phyloP scores from a whole-genome alignment of 768 basidiomycete species.

The Rubroboletus satanas region DNA sequence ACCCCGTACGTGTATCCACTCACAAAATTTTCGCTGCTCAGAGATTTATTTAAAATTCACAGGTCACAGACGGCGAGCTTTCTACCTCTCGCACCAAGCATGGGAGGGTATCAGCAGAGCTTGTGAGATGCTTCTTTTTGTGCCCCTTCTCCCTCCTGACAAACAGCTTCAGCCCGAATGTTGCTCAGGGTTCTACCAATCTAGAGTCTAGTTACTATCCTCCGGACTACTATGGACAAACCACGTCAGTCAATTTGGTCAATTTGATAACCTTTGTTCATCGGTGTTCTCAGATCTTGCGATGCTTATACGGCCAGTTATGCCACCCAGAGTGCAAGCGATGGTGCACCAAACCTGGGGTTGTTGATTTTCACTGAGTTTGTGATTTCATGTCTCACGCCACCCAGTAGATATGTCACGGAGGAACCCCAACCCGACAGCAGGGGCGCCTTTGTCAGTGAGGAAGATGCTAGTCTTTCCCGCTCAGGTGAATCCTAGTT shows the following conservation, averaged over 20 bases:
- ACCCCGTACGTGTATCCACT: conserved; percentile 11
- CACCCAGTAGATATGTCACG: conserved; percentile 12
- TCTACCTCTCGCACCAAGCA: not conserved
- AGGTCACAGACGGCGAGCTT: conserved; percentile 8
- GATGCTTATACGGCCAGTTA: conserved; percentile 5
- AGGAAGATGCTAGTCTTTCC: conserved; percentile 3
- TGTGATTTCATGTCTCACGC: conserved; percentile 9
- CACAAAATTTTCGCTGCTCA: not conserved
- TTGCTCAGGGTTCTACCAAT: not conserved
- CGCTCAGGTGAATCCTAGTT: conserved; percentile 11
- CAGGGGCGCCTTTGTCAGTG: not conserved
- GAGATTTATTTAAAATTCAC: not conserved
- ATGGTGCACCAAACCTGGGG: conserved; percentile 7
- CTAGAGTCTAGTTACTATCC: not conserved
- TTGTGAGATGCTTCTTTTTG: conserved; percentile 12
- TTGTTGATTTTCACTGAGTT: conserved; percentile 10
- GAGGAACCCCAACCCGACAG: not conserved
- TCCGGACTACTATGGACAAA: conserved; percentile 6
- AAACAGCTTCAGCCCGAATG: conserved; percentile 6
- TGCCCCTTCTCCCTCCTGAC: not conserved
- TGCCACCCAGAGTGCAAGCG: not conserved
- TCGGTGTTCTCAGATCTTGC: not conserved
- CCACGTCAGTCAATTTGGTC: conserved; percentile 11
- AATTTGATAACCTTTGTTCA: not conserved
- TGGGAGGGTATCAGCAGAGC: conserved; percentile 6